Evolutionary conservation across 345 rosid genomes (phyloP).

Genomic region (Orychophragmus violaceus): DNA sequence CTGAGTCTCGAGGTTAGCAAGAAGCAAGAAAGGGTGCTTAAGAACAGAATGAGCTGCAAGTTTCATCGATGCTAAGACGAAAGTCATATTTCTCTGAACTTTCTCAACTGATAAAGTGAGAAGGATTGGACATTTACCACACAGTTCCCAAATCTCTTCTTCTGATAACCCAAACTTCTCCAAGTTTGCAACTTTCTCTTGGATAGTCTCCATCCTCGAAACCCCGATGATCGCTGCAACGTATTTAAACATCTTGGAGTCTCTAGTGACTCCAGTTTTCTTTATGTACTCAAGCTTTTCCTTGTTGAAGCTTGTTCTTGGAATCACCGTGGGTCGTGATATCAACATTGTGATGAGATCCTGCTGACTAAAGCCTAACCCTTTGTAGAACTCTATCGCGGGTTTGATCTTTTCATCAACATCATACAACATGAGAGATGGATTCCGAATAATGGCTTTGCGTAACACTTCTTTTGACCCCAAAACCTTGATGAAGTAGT

Average conservation of each 20-base stretch:
- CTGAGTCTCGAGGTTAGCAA: constrained; percentile 43
- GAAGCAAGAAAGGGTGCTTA: constrained; percentile 48
- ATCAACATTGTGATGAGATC: constrained; percentile 58
- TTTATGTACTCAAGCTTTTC: constrained; percentile 60
- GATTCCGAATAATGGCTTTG: constrained; percentile 64
- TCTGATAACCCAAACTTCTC: constrained; percentile 70
- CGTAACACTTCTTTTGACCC: constrained; percentile 57
- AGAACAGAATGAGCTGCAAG: constrained; percentile 47
- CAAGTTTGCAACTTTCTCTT: constrained; percentile 58
- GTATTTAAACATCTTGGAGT: constrained; percentile 68
- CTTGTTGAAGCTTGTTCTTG: constrained; percentile 50
- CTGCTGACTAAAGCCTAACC: constrained; percentile 41
- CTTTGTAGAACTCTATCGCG: constrained; percentile 46
- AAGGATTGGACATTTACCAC: constrained; percentile 44
- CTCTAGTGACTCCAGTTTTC: constrained; percentile 45
- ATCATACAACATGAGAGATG: constrained; percentile 70
- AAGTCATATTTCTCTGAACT: constrained; percentile 86
- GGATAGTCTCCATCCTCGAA: constrained; percentile 61
- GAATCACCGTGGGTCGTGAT: constrained; percentile 65
- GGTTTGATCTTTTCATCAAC: constrained; percentile 52
- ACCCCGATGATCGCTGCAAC: constrained; percentile 57
- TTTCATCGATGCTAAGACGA: constrained; percentile 56
- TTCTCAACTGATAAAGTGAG: constrained; percentile 67
- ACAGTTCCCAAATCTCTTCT: constrained; percentile 54
- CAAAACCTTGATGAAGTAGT: constrained; percentile 43